These are phyloP conservation scores for Dryadomyces quercivorus DNA, from an alignment of 2,329 filamentous ascomycete genomes.

Conservation along the genomic window DNA sequence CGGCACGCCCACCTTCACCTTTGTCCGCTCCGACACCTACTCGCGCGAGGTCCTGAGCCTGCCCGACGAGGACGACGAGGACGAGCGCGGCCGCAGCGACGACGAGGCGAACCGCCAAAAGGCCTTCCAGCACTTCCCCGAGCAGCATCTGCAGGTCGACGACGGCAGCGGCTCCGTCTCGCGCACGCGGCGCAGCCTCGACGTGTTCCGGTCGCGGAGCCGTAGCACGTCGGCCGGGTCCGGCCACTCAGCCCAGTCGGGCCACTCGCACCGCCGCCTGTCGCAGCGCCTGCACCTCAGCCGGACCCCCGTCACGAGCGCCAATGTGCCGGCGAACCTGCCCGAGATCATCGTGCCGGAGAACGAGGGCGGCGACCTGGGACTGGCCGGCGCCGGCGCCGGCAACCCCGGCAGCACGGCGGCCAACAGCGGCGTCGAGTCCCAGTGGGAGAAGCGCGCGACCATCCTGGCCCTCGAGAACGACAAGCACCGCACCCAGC, in stretches of 20 bases:
- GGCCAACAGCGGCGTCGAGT: slow-evolving; percentile 36
- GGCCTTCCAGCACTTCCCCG: slow-evolving; percentile 9
- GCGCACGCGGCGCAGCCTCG: slow-evolving; percentile 17
- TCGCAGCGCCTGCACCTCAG: slow-evolving; percentile 61
- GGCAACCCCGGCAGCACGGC: slow-evolving; percentile 20
- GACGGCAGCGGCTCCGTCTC: slow-evolving; percentile 15
- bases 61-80: slow-evolving; percentile 25
- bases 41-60: slow-evolving; percentile 69
- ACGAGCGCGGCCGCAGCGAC: slow-evolving; percentile 1
- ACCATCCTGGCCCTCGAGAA: slow-evolving; percentile 69
- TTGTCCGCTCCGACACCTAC: slow-evolving; percentile 73
- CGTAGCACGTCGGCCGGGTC: slow-evolving; percentile 29
- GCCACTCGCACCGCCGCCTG: slow-evolving; percentile 29
- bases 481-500: slow-evolving; percentile 30
- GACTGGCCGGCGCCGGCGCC: not conserved
- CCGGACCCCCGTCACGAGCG: slow-evolving; percentile 47
- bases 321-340: slow-evolving; percentile 66
- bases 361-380: slow-evolving; percentile 27
- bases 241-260: slow-evolving; percentile 19
- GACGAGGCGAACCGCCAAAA: slow-evolving; percentile 8
- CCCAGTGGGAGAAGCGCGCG: slow-evolving; percentile 84
- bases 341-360: slow-evolving; percentile 53
- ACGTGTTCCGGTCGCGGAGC: slow-evolving; percentile 27
- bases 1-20: slow-evolving; percentile 57
- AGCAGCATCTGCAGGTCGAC: slow-evolving; percentile 14